These are phyloP conservation scores for Cercospora citrullina DNA, from an alignment of 2,329 filamentous ascomycete genomes.

Conservation along the genomic window DNA sequence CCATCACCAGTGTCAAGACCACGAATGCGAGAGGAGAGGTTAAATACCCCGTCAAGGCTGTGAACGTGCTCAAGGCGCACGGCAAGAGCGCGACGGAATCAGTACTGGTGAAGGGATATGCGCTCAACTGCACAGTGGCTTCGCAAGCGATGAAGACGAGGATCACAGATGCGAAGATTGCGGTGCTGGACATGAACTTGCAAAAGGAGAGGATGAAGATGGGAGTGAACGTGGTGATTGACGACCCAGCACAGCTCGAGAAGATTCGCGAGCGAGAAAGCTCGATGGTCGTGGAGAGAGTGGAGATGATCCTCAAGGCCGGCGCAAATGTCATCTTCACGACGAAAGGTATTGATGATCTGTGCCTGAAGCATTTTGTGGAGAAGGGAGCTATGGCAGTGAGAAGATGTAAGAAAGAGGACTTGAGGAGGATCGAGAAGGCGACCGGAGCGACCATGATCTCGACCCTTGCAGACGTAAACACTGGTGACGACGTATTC, in stretches of 20 bases:
- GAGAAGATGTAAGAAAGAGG: slow-evolving; percentile 96
- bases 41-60: slow-evolving; percentile 98
- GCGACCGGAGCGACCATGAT: slow-evolving; percentile 92
- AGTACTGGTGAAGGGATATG: slow-evolving; percentile 90
- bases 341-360: slow-evolving; percentile 97
- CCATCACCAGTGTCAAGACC: slow-evolving; percentile 90
- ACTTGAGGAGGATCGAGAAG: slow-evolving; percentile 90
- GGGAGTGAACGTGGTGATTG: slow-evolving; percentile 95
- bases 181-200: slow-evolving; percentile 94
- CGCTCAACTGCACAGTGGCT: slow-evolving; percentile 96
- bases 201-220: slow-evolving; percentile 99
- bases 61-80: slow-evolving; percentile 98
- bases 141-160: slow-evolving; percentile 97
- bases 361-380: slow-evolving; percentile 90
- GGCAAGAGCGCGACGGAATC: slow-evolving; percentile 91
- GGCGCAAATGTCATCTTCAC: slow-evolving; percentile 95
- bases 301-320: slow-evolving; percentile 97
- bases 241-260: slow-evolving; percentile 95
- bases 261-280: slow-evolving; percentile 93
- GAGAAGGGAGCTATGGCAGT: slow-evolving; percentile 96
- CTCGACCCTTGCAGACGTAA: slow-evolving; percentile 90
- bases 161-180: slow-evolving; percentile 92
- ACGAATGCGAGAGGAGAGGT: slow-evolving; percentile 85
- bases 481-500: slow-evolving; percentile 89
- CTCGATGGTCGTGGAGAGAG: slow-evolving; percentile 86